Conservation (phyloP, 352 stramenopile genomes). For the Globisporangium paddicum region DNA sequence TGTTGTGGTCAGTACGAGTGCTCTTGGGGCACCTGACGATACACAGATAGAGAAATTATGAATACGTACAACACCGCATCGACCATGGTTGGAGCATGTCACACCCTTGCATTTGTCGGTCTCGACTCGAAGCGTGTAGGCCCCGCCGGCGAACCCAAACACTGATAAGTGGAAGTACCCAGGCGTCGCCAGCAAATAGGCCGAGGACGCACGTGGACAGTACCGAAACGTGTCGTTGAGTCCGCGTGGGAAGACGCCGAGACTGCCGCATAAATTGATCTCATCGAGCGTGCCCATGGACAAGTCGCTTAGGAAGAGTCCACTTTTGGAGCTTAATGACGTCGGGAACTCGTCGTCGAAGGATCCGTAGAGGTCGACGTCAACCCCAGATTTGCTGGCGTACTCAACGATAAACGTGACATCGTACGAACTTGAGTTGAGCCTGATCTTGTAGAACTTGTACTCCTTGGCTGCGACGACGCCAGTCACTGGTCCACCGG, state of each 20-base stretch:
- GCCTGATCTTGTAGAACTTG: conserved; percentile 63
- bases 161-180: conserved; percentile 70
- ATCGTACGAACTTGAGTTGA: conserved; percentile 61
- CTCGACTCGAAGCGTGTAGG: conserved; percentile 40
- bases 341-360: conserved; percentile 62
- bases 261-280: conserved; percentile 62
- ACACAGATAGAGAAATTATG: neutral
- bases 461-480: conserved; percentile 48
- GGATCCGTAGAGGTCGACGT: conserved; percentile 71
- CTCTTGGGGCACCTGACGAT: neutral
- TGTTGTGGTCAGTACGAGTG: neutral
- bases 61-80: conserved; percentile 41
- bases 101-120: conserved; percentile 63
- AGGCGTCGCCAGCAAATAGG: conserved; percentile 50
- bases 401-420: conserved; percentile 57
- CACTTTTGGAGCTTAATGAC: conserved; percentile 33
- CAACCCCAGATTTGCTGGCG: conserved; percentile 13
- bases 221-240: conserved; percentile 53
- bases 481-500: conserved; percentile 14
- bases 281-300: conserved; percentile 32
- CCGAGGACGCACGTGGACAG: conserved; percentile 41
- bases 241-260: conserved; percentile 56
- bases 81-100: conserved; percentile 54
- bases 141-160: conserved; percentile 41
- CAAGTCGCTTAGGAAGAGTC: conserved; percentile 56